These are phyloP conservation scores for Pueraria montana DNA, from an alignment of 306 rosid species.

Conservation along the genomic window DNA sequence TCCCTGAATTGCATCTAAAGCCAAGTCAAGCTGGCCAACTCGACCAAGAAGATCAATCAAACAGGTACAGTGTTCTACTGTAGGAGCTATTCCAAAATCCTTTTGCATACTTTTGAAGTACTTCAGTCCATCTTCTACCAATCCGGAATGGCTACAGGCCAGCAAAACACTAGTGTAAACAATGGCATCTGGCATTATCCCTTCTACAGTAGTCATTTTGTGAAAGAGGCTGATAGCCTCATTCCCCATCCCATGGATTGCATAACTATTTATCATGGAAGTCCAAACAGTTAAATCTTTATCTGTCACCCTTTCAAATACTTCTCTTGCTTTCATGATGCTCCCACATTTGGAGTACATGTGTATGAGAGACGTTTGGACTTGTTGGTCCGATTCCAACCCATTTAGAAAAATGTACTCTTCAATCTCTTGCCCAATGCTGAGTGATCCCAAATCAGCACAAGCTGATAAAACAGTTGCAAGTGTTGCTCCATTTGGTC, in stretches of 20 bases:
- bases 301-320: conserved; percentile 56
- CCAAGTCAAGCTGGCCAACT: conserved; percentile 64
- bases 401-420: conserved; percentile 62
- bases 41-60: conserved; percentile 75
- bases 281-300: conserved; percentile 78
- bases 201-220: conserved; percentile 58
- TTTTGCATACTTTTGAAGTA: conserved; percentile 69
- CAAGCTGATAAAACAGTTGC: conserved; percentile 58
- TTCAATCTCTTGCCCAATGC: conserved; percentile 69
- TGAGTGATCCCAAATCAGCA: conserved; percentile 60
- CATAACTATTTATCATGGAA: conserved; percentile 72
- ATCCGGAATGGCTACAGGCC: conserved; percentile 79
- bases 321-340: conserved; percentile 58
- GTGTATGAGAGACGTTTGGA: conserved; percentile 77
- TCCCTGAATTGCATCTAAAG: conserved; percentile 63
- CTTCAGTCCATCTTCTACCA: conserved; percentile 72
- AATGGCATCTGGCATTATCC: conserved; percentile 66
- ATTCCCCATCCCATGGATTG: conserved; percentile 70
- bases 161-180: conserved; percentile 66
- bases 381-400: conserved; percentile 57
- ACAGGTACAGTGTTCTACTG: conserved; percentile 69
- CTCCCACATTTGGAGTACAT: conserved; percentile 80
- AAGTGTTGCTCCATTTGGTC: conserved; percentile 53
- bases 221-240: conserved; percentile 64
- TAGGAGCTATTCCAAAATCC: conserved; percentile 65